Conservation (phyloP, 2,329 filamentous ascomycete genomes). For the Decorospora gaudefroyi region DNA sequence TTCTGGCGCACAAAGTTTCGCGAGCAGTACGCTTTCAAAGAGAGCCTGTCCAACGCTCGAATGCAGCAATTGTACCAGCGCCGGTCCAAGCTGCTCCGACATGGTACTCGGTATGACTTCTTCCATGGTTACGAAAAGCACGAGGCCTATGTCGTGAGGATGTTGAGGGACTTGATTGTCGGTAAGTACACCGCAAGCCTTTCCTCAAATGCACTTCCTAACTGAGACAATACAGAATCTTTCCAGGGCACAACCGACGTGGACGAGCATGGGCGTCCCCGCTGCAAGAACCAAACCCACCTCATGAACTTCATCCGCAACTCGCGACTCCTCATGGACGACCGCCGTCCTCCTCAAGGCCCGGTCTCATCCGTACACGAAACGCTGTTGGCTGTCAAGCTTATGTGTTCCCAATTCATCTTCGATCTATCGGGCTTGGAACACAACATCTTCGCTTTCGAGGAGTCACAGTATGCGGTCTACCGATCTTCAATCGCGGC, state of each 20-base stretch:
- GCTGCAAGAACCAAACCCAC: conserved; percentile 42
- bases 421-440: conserved; percentile 24
- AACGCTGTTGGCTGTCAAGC: conserved; percentile 35
- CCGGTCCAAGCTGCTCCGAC: conserved; percentile 29
- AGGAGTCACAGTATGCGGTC: conserved; percentile 52
- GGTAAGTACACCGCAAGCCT: conserved; percentile 52
- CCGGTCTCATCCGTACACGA: conserved; percentile 13
- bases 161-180: conserved; percentile 51
- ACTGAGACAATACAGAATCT: conserved; percentile 30
- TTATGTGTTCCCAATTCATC: conserved; percentile 43
- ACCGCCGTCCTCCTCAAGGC: conserved; percentile 26
- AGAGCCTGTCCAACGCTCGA: conserved; percentile 29
- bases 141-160: conserved; percentile 45
- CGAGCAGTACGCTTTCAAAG: conserved; percentile 47
- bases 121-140: conserved; percentile 19
- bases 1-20: conserved; percentile 57
- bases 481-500: conserved; percentile 46
- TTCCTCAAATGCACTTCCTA: background rate
- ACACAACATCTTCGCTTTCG: conserved; percentile 46
- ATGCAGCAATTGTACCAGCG: conserved; percentile 47
- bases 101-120: conserved; percentile 25
- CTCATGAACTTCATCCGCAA: conserved; percentile 40
- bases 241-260: conserved; percentile 28
- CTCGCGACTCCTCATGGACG: conserved; percentile 34
- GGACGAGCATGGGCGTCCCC: conserved; percentile 28